phyloP scores from a whole-genome alignment of 2,329 filamentous ascomycete genomes.

The Xylariaceae sp. region DNA sequence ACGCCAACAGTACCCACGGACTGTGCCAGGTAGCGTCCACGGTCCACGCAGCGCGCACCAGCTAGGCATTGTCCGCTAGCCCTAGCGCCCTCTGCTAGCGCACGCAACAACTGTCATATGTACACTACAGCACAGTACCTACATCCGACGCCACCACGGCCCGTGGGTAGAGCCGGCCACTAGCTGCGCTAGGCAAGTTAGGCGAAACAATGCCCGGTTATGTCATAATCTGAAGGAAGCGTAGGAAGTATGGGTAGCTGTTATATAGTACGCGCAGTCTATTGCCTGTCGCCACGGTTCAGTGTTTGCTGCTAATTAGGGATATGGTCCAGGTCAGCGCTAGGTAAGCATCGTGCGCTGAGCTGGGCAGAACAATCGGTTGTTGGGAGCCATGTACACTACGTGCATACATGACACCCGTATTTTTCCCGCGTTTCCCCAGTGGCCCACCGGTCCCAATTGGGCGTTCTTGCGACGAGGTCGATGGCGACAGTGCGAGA shows the following conservation, averaged over 20 bases:
- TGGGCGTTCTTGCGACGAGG: constrained; percentile 11
- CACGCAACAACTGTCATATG: background rate
- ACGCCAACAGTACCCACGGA: no score
- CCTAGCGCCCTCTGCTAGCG: background rate
- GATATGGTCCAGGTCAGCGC: background rate
- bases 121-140: no score
- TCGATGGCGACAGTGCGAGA: constrained; percentile 18
- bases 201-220: no score
- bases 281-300: background rate
- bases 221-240: no score
- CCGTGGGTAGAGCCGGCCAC: no score
- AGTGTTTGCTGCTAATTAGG: background rate
- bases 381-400: background rate
- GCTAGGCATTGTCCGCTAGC: background rate
- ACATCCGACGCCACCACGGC: no score
- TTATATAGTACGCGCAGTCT: background rate
- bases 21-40: no score
- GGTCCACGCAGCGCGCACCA: no score
- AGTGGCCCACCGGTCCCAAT: background rate
- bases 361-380: background rate
- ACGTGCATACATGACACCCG: no score
- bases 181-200: no score
- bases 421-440: background rate
- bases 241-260: no score
- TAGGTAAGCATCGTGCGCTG: background rate